Percentiles rank a stretch among this genome's conserved stretches.
phyloP scores from a whole-genome alignment of 768 basidiomycete genomes.

The Leccinum pellstonianum region DNA sequence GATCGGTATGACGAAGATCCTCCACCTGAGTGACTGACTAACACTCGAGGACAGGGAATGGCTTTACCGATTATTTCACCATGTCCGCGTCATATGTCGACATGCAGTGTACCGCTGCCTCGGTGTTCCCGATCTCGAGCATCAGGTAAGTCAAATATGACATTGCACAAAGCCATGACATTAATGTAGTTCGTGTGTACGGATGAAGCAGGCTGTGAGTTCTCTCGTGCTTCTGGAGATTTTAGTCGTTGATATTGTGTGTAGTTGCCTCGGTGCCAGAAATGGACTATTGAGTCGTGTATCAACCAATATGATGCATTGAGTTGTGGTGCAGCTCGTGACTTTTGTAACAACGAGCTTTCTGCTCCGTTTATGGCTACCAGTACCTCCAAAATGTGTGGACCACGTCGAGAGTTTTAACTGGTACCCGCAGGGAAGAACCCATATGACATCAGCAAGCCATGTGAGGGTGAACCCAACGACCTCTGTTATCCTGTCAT shows the following conservation, averaged over 20 bases:
- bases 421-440: conserved; percentile 40
- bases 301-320: conserved; percentile 66
- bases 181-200: conserved; percentile 34
- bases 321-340: conserved; percentile 63
- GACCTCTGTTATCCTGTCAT: conserved; percentile 62
- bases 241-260: neutral
- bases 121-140: conserved; percentile 46
- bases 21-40: neutral
- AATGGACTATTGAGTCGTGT: conserved; percentile 55
- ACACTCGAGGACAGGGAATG: conserved; percentile 38
- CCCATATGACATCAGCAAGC: conserved; percentile 68
- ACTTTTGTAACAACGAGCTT: conserved; percentile 60
- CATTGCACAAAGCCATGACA: neutral
- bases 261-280: conserved; percentile 70
- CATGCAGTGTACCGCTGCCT: conserved; percentile 54
- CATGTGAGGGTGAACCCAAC: conserved; percentile 50
- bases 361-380: conserved; percentile 25
- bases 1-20: conserved; percentile 38
- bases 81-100: conserved; percentile 47
- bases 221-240: neutral
- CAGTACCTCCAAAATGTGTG: conserved; percentile 28
- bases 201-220: conserved; percentile 43
- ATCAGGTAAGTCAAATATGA: conserved; percentile 16
- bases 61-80: conserved; percentile 39
- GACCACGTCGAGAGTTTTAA: neutral